These are phyloP conservation scores for Gardenia jasminoides DNA, from an alignment of 257 asterid genomes.

Conservation along the genomic window DNA sequence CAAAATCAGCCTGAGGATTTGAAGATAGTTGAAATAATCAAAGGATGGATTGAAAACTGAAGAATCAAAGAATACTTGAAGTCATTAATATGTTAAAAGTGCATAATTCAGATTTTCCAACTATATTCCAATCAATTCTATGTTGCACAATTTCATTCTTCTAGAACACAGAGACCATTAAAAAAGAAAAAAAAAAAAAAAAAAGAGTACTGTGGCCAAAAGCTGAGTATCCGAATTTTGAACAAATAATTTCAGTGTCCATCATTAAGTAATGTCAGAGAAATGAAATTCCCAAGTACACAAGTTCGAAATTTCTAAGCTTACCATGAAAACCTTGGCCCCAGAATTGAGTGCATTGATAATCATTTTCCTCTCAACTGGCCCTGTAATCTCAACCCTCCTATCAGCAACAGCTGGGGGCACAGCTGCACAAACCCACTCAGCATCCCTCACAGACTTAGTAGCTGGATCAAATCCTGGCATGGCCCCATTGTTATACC, in stretches of 20 bases:
- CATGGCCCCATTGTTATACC: slow-evolving; percentile 59
- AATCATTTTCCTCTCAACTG: slow-evolving; percentile 93
- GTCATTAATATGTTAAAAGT: too few species aligned
- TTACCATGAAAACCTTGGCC: slow-evolving; percentile 94
- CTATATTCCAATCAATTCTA: not conserved
- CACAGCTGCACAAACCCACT: slow-evolving; percentile 70
- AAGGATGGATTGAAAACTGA: not conserved
- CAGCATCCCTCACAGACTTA: slow-evolving; percentile 52
- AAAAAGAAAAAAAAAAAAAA: too few species aligned
- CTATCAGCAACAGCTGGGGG: slow-evolving; percentile 86
- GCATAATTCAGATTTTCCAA: not conserved
- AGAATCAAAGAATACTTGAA: too few species aligned
- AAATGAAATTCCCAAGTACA: too few species aligned
- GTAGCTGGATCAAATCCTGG: slow-evolving; percentile 91
- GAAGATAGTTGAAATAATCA: not conserved
- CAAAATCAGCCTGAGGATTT: slow-evolving; percentile 79
- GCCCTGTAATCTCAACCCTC: slow-evolving; percentile 95
- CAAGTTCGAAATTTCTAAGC: not conserved
- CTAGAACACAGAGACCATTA: not conserved
- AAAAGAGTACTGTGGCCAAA: not conserved
- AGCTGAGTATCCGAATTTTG: not conserved
- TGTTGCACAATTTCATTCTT: not conserved
- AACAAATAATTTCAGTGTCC: not conserved
- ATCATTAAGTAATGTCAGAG: not conserved
- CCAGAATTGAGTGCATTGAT: slow-evolving; percentile 97